phyloP scores from a whole-genome alignment of 495 filamentous ascomycete species.

The Penicillium coffeae region DNA sequence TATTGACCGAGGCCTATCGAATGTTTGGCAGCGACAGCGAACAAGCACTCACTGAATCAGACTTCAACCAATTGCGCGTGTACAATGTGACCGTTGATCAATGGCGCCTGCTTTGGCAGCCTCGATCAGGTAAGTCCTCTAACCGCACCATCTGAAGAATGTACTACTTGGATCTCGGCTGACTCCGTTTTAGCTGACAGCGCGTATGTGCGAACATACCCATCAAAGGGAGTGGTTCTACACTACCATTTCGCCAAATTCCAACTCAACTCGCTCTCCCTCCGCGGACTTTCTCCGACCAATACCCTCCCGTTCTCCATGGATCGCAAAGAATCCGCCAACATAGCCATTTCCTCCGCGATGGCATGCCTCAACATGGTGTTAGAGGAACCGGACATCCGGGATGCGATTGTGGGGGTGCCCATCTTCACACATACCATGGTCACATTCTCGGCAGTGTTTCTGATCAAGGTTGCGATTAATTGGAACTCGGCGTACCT shows the following conservation, averaged over 20 bases:
- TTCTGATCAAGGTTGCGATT: conserved; percentile 53
- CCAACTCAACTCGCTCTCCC: conserved; percentile 55
- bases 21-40: conserved; percentile 55
- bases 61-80: conserved; percentile 47
- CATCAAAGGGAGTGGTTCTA: conserved; percentile 55
- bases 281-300: conserved; percentile 48
- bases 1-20: conserved; percentile 55
- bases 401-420: conserved; percentile 56
- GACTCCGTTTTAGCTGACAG: conserved; percentile 37
- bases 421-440: conserved; percentile 60
- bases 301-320: conserved; percentile 51
- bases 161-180: background rate
- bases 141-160: no score
- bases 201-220: conserved; percentile 52
- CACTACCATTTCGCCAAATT: conserved; percentile 61
- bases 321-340: conserved; percentile 52
- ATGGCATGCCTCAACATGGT: conserved; percentile 54
- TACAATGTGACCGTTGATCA: conserved; percentile 55
- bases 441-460: conserved; percentile 57
- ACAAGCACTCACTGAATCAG: conserved; percentile 48
- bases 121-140: conserved; percentile 42
- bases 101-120: conserved; percentile 56
- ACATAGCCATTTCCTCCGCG: conserved; percentile 54
- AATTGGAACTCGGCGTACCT: conserved; percentile 52
- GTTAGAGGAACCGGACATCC: conserved; percentile 53